Evolutionary conservation across 768 basidiomycete genomes (phyloP).

Genomic region (Leccinellum luteum): DNA sequence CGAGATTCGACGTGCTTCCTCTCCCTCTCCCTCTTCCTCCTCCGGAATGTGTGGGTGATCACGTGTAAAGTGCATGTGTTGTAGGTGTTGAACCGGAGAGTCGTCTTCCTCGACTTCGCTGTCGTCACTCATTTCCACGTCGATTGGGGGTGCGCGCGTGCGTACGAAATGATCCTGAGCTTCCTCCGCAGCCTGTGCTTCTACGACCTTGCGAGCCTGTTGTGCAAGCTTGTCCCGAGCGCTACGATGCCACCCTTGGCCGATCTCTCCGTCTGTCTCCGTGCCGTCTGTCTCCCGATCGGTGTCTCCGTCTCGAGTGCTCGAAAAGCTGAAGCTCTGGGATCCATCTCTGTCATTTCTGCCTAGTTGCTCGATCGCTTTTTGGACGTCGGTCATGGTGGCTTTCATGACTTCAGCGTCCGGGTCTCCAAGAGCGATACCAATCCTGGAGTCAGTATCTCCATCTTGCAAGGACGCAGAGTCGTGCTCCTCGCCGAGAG

Average conservation of each 20-base stretch:
- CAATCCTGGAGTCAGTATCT: slow-evolving; percentile 25
- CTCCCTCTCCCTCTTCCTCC: slow-evolving; percentile 56
- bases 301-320: slow-evolving; percentile 54
- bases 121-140: slow-evolving; percentile 76
- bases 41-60: slow-evolving; percentile 65
- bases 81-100: slow-evolving; percentile 34
- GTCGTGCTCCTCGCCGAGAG: slow-evolving; percentile 49
- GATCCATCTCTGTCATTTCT: slow-evolving; percentile 53
- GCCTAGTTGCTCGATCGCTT: slow-evolving; percentile 86
- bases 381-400: slow-evolving; percentile 87
- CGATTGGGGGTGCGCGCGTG: slow-evolving; percentile 58
- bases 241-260: slow-evolving; percentile 63
- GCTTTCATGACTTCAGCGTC: slow-evolving; percentile 69
- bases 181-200: slow-evolving; percentile 38
- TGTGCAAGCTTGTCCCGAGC: slow-evolving; percentile 67
- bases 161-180: slow-evolving; percentile 46
- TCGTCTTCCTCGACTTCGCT: slow-evolving; percentile 68
- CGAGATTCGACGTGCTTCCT: slow-evolving; percentile 31
- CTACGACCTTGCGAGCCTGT: slow-evolving; percentile 61
- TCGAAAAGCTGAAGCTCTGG: slow-evolving; percentile 76
- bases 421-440: slow-evolving; percentile 26
- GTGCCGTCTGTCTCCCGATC: slow-evolving; percentile 48
- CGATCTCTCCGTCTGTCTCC: slow-evolving; percentile 49
- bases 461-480: slow-evolving; percentile 30
- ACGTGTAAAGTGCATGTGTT: slow-evolving; percentile 38